phyloP scores from a whole-genome alignment of 2,329 filamentous ascomycete genomes.

The Xylaria sp. region DNA sequence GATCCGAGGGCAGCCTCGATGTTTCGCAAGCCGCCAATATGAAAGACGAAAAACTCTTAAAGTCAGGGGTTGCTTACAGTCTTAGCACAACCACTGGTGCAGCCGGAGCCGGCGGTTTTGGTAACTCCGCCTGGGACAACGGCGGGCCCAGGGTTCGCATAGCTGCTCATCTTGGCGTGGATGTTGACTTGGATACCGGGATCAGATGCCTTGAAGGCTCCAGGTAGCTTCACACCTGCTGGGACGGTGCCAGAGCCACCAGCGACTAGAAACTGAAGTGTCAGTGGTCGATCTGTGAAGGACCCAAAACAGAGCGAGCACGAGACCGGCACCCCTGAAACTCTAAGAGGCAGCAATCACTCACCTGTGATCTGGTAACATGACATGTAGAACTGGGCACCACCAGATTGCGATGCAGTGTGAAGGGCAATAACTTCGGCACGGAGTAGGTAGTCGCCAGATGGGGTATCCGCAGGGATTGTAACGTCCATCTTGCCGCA shows the following conservation, averaged over 20 bases:
- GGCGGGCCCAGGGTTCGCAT: constrained; percentile 57
- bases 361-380: constrained; percentile 49
- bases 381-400: constrained; percentile 50
- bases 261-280: constrained; percentile 9
- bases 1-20: not conserved
- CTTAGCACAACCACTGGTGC: constrained; percentile 54
- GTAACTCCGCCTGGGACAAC: constrained; percentile 56
- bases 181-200: constrained; percentile 62
- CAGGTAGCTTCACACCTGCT: constrained; percentile 54
- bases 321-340: not conserved
- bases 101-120: constrained; percentile 55
- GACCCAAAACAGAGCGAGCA: not conserved
- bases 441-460: constrained; percentile 58
- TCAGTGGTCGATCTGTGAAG: constrained; percentile 1
- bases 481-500: constrained; percentile 57
- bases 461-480: constrained; percentile 55
- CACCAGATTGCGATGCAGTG: constrained; percentile 51
- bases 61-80: constrained; percentile 38
- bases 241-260: constrained; percentile 37
- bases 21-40: not conserved
- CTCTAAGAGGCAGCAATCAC: not conserved
- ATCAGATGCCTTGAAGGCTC: constrained; percentile 57
- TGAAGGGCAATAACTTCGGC: constrained; percentile 60
- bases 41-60: not conserved
- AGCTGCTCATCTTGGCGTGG: constrained; percentile 54